Base-by-base conservation (phyloP, 768 basidiomycete genomes). In the Lactarius tabidus region DNA sequence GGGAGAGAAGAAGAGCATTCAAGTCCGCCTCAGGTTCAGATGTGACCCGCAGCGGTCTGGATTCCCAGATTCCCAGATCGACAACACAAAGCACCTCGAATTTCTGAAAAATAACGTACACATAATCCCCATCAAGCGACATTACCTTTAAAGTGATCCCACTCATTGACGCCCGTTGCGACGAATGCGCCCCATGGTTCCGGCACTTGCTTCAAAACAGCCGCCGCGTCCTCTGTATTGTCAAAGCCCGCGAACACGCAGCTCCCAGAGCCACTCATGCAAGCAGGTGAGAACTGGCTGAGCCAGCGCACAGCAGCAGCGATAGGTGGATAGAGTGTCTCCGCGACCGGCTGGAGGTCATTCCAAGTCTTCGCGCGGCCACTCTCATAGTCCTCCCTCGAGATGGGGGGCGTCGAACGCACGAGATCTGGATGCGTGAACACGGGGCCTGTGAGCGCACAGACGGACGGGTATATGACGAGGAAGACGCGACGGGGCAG, bases 261-360 rank as follows among this genome's bases (percentile, higher is more conserved):
- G 56, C 62, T 63, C 8, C 62, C 62, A 2, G 62, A 36, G n/a
- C 62, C 62, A 28, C 56, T 63, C 62, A 63, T 63, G 9, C 43
- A 43, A 2, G 56, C 57, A 15, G 55, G 41, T 15, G 55, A 39
- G 36, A 63, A 58, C 20, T 18, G 55, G 17, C 45, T 17, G 29
- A 63, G 41, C 56, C 62, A 63, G 17, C 26, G 23, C 4, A 63
- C 29, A 6, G 62, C 62, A 2, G n/a, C 55, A 4, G 62, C 43
- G 20, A 63, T 56, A 4, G 55, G 28, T 15, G 56, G 57, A 33
- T 31, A 36, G 3, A 28, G 39, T 23, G 33, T 29, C 17, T 39
- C 62, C 23, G 52, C 62, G 29, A 63, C 55, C 4, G 62, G 62
- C 43, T 63, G 39, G 7, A 63, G 43, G 35, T 63, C 62, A 18